Conservation (phyloP, 2,329 filamentous ascomycete genomes). For the Aspergillus proliferans region DNA sequence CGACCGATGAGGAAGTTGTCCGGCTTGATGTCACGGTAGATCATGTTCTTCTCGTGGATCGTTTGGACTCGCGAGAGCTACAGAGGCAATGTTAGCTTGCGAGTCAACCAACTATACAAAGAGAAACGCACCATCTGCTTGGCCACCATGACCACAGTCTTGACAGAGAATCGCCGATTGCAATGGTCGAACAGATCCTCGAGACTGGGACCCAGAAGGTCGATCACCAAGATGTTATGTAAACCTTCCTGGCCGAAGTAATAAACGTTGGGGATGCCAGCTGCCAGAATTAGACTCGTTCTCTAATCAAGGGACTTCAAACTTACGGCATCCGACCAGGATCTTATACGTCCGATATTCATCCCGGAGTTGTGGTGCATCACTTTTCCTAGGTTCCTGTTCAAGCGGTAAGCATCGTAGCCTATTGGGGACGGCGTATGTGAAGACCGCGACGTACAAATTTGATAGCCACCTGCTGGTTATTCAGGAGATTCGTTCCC, state of each 20-base stretch:
- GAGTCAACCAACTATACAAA: not conserved
- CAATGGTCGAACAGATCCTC: conserved; percentile 98
- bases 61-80: conserved; percentile 83
- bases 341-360: conserved; percentile 99
- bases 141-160: conserved; percentile 98
- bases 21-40: conserved; percentile 98
- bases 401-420: not conserved
- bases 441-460: conserved; percentile 62
- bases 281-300: conserved; percentile 47
- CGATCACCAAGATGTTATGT: conserved; percentile 97
- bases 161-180: conserved; percentile 88
- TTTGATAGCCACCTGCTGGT: conserved; percentile 98
- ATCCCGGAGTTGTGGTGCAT: conserved; percentile 94
- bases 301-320: conserved; percentile 1
- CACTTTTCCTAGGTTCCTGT: conserved; percentile 97
- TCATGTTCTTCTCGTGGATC: conserved; percentile 98
- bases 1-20: conserved; percentile 98
- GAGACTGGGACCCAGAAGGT: conserved; percentile 86
- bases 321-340: conserved; percentile 96
- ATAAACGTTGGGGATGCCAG: conserved; percentile 98
- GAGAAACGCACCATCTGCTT: conserved; percentile 78
- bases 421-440: not conserved
- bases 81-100: not conserved
- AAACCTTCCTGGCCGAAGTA: conserved; percentile 98
- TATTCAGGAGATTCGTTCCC: conserved; percentile 96